Evolutionary conservation across 2,329 filamentous ascomycete genomes (phyloP).

Genomic region (Hypoxylon sp.): DNA sequence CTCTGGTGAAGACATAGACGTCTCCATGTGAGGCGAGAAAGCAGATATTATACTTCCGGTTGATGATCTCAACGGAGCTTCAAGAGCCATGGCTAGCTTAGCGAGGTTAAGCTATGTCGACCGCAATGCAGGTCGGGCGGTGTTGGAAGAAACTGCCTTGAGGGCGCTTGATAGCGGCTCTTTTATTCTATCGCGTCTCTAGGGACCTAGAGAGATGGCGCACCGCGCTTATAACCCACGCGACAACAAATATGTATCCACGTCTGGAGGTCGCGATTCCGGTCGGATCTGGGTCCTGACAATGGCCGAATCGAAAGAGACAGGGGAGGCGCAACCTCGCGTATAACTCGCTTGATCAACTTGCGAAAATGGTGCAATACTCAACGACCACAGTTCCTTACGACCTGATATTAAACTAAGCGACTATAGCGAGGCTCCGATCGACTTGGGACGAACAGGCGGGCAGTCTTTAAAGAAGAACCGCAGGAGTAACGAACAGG

Average conservation of each 20-base stretch:
- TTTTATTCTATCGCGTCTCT: constrained; percentile 44
- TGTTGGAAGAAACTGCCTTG: constrained; percentile 34
- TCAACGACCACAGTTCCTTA: constrained; percentile 38
- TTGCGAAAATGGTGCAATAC: constrained; percentile 35
- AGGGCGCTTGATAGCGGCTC: constrained; percentile 42
- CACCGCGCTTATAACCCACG: constrained; percentile 46
- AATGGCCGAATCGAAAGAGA: constrained; percentile 36
- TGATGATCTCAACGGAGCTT: constrained; percentile 74
- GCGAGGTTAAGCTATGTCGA: constrained; percentile 30
- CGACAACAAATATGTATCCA: constrained; percentile 39
- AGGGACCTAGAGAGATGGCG: constrained; percentile 32
- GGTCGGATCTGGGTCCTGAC: constrained; percentile 39
- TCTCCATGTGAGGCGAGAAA: constrained; percentile 69
- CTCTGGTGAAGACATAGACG: constrained; percentile 69
- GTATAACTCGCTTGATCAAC: constrained; percentile 41
- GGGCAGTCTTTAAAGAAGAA: constrained; percentile 23
- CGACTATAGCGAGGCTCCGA: constrained; percentile 28
- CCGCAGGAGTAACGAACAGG: constrained; percentile 19
- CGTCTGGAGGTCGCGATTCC: constrained; percentile 32
- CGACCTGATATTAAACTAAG: constrained; percentile 20
- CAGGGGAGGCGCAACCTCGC: constrained; percentile 33
- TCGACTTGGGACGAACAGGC: constrained; percentile 26
- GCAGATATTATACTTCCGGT: constrained; percentile 70
- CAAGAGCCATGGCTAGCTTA: constrained; percentile 68
- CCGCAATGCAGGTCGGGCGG: constrained; percentile 40